Conservation (phyloP, 805 yeast species). For the Ogataea paraovalis region DNA sequence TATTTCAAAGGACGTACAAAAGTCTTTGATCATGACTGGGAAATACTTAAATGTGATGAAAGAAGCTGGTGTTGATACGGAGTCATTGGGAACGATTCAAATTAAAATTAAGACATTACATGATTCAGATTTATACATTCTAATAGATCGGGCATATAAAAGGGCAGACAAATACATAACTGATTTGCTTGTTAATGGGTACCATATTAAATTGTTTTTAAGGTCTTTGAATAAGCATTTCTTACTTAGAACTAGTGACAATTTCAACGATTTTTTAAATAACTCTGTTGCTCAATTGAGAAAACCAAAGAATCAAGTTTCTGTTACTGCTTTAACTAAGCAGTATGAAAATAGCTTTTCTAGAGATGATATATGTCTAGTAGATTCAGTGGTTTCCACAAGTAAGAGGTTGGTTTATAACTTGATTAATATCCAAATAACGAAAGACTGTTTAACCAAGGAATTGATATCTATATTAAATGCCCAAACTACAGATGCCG, state of each 20-base stretch:
- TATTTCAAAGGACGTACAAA: conserved; percentile 46
- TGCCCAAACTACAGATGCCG: conserved; percentile 52
- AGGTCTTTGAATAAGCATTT: conserved; percentile 52
- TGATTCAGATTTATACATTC: conserved; percentile 41
- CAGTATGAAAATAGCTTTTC: conserved; percentile 21
- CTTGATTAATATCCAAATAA: conserved; percentile 15
- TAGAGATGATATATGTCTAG: conserved; percentile 9
- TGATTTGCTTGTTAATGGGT: conserved; percentile 57
- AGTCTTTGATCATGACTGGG: conserved; percentile 75
- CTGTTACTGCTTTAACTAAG: conserved; percentile 32
- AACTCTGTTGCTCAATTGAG: conserved; percentile 49
- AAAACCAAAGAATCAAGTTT: conserved; percentile 27
- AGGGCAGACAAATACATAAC: conserved; percentile 64
- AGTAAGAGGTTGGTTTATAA: conserved; percentile 23
- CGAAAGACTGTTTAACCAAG: conserved; percentile 19
- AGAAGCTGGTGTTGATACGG: conserved; percentile 47
- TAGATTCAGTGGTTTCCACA: conserved; percentile 12
- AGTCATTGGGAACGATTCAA: conserved; percentile 1
- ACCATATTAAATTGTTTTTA: conserved; percentile 46
- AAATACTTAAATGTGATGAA: conserved; percentile 72
- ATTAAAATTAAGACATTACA: conserved; percentile 22
- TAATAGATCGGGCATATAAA: conserved; percentile 56
- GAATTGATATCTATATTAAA: conserved; percentile 47
- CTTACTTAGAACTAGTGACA: conserved; percentile 48
- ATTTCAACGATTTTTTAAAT: conserved; percentile 50